phyloP scores from a whole-genome alignment of 2,329 filamentous ascomycete species.

The Aspergillus flavus region DNA sequence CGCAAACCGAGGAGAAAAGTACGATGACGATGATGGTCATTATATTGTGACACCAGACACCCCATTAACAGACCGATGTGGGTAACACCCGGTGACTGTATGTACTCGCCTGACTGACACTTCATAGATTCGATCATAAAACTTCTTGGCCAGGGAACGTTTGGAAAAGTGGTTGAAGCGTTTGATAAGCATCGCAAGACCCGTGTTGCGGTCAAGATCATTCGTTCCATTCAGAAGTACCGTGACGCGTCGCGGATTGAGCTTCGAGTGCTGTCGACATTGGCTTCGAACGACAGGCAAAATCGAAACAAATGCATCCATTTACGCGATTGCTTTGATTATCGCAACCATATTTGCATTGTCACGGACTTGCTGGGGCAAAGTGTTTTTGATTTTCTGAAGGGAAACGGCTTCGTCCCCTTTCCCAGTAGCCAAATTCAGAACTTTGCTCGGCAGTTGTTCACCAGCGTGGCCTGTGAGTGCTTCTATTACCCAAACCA shows the following conservation, averaged over 20 bases:
- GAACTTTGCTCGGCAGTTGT: constrained; percentile 89
- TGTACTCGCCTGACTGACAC: constrained; percentile 19
- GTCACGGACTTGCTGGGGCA: constrained; percentile 80
- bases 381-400: constrained; percentile 97
- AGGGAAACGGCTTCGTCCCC: constrained; percentile 90
- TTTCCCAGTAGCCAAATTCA: constrained; percentile 99
- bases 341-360: constrained; percentile 92
- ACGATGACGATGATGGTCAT: constrained; percentile 95
- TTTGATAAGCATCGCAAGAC: constrained; percentile 73
- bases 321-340: constrained; percentile 94
- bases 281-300: constrained; percentile 85
- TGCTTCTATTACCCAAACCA: constrained; percentile 27
- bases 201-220: constrained; percentile 96
- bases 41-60: constrained; percentile 91
- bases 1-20: constrained; percentile 64
- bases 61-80: constrained; percentile 86
- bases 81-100: constrained; percentile 41
- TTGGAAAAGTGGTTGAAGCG: constrained; percentile 96
- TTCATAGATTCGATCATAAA: constrained; percentile 79
- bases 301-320: constrained; percentile 98
- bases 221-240: constrained; percentile 97
- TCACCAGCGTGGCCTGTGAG: constrained; percentile 98
- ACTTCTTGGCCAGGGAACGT: constrained; percentile 92
- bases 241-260: constrained; percentile 95
- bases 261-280: constrained; percentile 84